phyloP scores from a whole-genome alignment of 805 yeast genomes.

The Candida sanyiensis region DNA sequence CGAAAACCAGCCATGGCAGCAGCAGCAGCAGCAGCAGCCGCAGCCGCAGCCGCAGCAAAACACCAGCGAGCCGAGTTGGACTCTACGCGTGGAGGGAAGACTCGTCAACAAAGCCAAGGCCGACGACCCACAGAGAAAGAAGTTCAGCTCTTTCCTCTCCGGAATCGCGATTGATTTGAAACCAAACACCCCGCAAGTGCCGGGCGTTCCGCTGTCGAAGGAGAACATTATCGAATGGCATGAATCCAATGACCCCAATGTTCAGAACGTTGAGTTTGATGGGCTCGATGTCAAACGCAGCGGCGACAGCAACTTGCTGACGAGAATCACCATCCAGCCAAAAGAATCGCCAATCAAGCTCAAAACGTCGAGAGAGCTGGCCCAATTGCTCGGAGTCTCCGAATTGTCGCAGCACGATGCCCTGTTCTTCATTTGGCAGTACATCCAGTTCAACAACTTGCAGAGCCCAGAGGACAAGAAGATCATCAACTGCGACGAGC shows the following conservation, averaged over 20 bases:
- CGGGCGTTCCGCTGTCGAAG: constrained; percentile 9
- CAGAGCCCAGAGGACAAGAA: constrained; percentile 53
- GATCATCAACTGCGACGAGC: constrained; percentile 44
- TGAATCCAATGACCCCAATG: constrained; percentile 43
- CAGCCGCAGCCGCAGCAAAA: constrained; percentile 52
- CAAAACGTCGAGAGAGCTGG: constrained; percentile 57
- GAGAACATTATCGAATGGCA: constrained; percentile 80
- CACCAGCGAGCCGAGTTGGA: constrained; percentile 53
- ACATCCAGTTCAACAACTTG: constrained; percentile 61
- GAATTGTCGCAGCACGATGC: constrained; percentile 86
- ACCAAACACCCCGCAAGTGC: constrained; percentile 10
- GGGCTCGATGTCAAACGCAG: constrained; percentile 82
- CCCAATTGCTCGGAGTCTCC: constrained; percentile 64
- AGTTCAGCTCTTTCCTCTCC: constrained; percentile 75
- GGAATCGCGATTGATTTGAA: constrained; percentile 78
- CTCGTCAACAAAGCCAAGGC: constrained; percentile 48
- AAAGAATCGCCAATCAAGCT: constrained; percentile 68
- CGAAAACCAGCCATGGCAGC: constrained; percentile 91
- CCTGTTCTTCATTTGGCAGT: constrained; percentile 75
- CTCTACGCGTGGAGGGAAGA: constrained; percentile 83
- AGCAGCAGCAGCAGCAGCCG: constrained; percentile 45
- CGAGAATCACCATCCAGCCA: constrained; percentile 74
- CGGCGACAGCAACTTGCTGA: constrained; percentile 60
- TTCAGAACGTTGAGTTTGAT: constrained; percentile 58
- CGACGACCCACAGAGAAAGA: constrained; percentile 45